Percentiles rank a stretch among this genome's conserved stretches.
These are phyloP conservation scores for Thermomyces lanuginosus DNA, from an alignment of 2,329 filamentous ascomycete species.

Conservation along the genomic window DNA sequence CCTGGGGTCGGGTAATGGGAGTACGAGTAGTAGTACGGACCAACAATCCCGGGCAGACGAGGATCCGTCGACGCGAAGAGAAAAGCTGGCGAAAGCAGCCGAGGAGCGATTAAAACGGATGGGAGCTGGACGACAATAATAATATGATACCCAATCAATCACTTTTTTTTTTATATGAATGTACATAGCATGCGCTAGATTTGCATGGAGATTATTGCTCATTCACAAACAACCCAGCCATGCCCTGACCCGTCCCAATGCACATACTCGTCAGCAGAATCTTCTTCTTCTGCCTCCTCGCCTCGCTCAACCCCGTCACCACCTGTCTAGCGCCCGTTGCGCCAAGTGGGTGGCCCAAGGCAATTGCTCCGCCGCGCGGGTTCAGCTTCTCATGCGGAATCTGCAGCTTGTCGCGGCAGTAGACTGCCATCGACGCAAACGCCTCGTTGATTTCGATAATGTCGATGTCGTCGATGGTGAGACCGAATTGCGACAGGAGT, in stretches of 20 bases:
- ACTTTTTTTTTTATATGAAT: slow-evolving; percentile 2
- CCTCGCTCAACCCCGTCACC: slow-evolving; percentile 77
- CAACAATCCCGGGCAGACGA: slow-evolving; percentile 17
- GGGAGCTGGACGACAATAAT: slow-evolving; percentile 20
- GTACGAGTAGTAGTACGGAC: slow-evolving; percentile 7
- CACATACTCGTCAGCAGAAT: slow-evolving; percentile 85
- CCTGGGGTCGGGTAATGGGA: slow-evolving; percentile 31
- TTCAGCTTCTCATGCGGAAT: slow-evolving; percentile 61
- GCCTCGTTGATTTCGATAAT: slow-evolving; percentile 93
- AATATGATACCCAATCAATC: not conserved
- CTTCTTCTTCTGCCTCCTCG: slow-evolving; percentile 73
- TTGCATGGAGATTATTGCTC: slow-evolving; percentile 32
- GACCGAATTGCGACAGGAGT: slow-evolving; percentile 62
- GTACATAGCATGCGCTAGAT: not conserved
- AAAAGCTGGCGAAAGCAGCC: slow-evolving; percentile 57
- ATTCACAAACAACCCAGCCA: slow-evolving; percentile 51
- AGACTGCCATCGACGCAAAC: slow-evolving; percentile 94
- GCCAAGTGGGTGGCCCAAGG: slow-evolving; percentile 76
- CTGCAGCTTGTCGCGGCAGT: slow-evolving; percentile 58
- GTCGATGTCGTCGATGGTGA: slow-evolving; percentile 69
- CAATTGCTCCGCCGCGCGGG: slow-evolving; percentile 83
- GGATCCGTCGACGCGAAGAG: slow-evolving; percentile 53
- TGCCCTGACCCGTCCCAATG: slow-evolving; percentile 50
- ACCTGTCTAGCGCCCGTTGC: slow-evolving; percentile 82
- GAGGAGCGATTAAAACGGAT: slow-evolving; percentile 51